Conservation (phyloP, 768 basidiomycete genomes). For the Suillus cothurnatus region DNA sequence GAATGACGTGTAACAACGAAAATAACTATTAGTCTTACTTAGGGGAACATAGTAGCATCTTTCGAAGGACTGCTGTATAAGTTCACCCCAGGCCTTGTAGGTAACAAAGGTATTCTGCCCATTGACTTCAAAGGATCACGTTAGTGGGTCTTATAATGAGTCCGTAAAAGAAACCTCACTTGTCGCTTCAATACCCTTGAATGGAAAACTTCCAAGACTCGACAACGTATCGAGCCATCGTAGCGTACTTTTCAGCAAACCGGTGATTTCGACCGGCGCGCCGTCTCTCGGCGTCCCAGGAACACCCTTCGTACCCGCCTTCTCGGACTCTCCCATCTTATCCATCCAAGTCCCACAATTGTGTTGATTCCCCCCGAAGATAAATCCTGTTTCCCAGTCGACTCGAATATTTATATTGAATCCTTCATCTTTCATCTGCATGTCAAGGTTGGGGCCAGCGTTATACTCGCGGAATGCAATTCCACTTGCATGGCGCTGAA, state of each 20-base stretch:
- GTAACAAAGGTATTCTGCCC: slow-evolving; percentile 72
- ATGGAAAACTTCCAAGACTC: slow-evolving; percentile 73
- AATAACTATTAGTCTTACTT: slow-evolving; percentile 43
- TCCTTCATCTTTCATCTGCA: slow-evolving; percentile 92
- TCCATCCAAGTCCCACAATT: slow-evolving; percentile 99
- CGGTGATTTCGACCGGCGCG: slow-evolving; percentile 94
- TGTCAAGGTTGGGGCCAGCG: slow-evolving; percentile 95
- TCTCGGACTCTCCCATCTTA: slow-evolving; percentile 94
- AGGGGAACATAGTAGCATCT: slow-evolving; percentile 87
- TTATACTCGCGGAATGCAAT: slow-evolving; percentile 96
- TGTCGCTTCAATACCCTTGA: slow-evolving; percentile 81
- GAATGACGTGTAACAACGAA: background rate
- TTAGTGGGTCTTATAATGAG: slow-evolving; percentile 1
- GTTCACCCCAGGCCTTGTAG: slow-evolving; percentile 86
- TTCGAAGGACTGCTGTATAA: slow-evolving; percentile 89
- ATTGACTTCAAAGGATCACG: slow-evolving; percentile 51
- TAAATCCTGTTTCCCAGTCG: slow-evolving; percentile 94
- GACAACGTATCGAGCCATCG: slow-evolving; percentile 83
- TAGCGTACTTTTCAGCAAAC: slow-evolving; percentile 89
- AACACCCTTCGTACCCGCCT: slow-evolving; percentile 90
- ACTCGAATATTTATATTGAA: slow-evolving; percentile 93
- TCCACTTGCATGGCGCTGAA: slow-evolving; percentile 91
- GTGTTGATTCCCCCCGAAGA: slow-evolving; percentile 80
- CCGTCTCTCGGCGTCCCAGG: slow-evolving; percentile 98
- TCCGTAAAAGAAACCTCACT: slow-evolving; percentile 50